Percentiles rank a stretch among this genome's conserved stretches.
Evolutionary conservation across 2,329 filamentous ascomycete genomes (phyloP).

Genomic region (Penicillium sp.): DNA sequence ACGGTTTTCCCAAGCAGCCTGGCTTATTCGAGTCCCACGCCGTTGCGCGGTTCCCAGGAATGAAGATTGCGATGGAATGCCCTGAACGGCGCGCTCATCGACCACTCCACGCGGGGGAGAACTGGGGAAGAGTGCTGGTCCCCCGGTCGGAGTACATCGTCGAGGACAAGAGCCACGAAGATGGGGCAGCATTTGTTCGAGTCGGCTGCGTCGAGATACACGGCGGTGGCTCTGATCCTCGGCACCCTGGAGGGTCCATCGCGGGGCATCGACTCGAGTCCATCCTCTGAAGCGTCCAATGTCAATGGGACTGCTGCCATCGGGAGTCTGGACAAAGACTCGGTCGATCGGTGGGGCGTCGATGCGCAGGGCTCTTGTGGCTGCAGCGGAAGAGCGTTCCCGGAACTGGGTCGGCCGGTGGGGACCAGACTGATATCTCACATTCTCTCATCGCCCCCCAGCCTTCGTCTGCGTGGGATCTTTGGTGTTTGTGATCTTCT

Average conservation of each 20-base stretch:
- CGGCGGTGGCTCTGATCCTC: too few relatives aligned
- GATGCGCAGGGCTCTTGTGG: slow-evolving; percentile 11
- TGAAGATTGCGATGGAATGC: slow-evolving; percentile 6
- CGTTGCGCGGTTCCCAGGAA: slow-evolving; percentile 18
- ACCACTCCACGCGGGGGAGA: too few relatives aligned
- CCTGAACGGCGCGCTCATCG: background rate
- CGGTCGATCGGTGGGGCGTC: slow-evolving; percentile 8
- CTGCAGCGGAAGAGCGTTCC: slow-evolving; percentile 12
- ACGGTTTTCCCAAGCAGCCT: background rate
- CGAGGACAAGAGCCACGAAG: background rate
- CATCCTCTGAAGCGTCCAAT: too few relatives aligned
- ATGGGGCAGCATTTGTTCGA: too few relatives aligned
- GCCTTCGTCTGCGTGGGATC: slow-evolving; percentile 8
- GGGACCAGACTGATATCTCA: slow-evolving; percentile 22
- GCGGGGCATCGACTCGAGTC: too few relatives aligned
- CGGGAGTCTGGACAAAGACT: background rate
- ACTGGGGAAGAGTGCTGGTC: too few relatives aligned
- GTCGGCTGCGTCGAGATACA: too few relatives aligned
- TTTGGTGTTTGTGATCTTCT: slow-evolving; percentile 1
- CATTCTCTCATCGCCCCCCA: slow-evolving; percentile 19
- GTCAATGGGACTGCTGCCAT: too few relatives aligned
- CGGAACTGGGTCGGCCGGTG: slow-evolving; percentile 1
- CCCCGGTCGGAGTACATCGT: too few relatives aligned
- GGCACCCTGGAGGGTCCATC: too few relatives aligned
- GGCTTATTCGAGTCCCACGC: slow-evolving; percentile 8